Conservation (phyloP, 768 basidiomycete species). For the Strobilomyces confusus region DNA sequence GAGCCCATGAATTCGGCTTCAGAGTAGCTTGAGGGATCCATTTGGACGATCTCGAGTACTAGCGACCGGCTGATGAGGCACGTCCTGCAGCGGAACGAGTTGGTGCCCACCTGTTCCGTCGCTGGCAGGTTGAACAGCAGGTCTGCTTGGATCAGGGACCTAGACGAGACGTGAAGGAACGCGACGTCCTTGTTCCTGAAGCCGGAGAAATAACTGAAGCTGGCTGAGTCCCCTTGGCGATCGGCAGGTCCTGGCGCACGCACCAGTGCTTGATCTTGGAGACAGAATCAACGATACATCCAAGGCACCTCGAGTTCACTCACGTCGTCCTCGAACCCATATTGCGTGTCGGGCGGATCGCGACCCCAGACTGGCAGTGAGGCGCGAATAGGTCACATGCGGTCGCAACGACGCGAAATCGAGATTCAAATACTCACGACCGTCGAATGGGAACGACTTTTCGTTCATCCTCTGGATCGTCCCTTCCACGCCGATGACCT, state of each 20-base stretch:
- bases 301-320: conserved; percentile 2
- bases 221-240: not conserved
- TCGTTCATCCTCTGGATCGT: conserved; percentile 49
- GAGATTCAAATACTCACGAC: conserved; percentile 42
- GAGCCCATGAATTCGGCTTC: conserved; percentile 31
- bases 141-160: conserved; percentile 76
- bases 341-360: conserved; percentile 59
- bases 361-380: conserved; percentile 49
- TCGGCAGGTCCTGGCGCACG: not conserved
- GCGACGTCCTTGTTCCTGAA: conserved; percentile 78
- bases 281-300: not conserved
- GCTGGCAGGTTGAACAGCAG: conserved; percentile 79
- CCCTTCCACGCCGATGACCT: conserved; percentile 64
- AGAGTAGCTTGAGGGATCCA: conserved; percentile 28
- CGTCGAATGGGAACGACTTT: conserved; percentile 54
- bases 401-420: not conserved
- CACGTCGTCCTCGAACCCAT: conserved; percentile 77
- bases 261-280: conserved; percentile 52
- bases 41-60: conserved; percentile 38
- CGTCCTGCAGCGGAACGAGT: not conserved
- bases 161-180: conserved; percentile 69
- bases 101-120: conserved; percentile 58
- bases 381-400: not conserved
- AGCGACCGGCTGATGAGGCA: not conserved
- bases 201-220: conserved; percentile 61